Evolutionary conservation across 2,329 filamentous ascomycete species (phyloP).

Genomic region (Lecanoromycetidae sp.): DNA sequence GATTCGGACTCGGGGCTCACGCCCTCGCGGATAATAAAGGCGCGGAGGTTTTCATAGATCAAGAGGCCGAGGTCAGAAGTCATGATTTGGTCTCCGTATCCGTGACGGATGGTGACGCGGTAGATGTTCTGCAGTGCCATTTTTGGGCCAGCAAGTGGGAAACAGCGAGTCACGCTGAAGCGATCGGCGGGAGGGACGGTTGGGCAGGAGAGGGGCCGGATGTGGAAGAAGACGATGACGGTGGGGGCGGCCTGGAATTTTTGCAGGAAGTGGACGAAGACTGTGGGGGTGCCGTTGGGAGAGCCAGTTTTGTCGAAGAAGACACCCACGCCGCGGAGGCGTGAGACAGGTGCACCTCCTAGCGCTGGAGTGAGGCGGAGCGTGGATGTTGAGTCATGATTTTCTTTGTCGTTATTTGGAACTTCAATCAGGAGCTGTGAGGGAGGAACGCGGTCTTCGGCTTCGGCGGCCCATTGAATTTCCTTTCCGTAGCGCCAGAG

Average conservation of each 20-base stretch:
- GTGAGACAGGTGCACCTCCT: conserved; percentile 31
- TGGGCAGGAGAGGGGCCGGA: conserved; percentile 51
- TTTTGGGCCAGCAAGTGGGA: conserved; percentile 21
- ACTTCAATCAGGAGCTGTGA: conserved; percentile 32
- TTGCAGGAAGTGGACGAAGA: conserved; percentile 60
- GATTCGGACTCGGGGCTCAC: conserved; percentile 11
- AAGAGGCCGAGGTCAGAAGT: conserved; percentile 50
- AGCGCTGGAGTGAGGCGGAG: conserved; percentile 31
- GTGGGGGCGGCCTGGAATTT: conserved; percentile 58
- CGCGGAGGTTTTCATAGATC: conserved; percentile 47
- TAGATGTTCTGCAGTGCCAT: conserved; percentile 50
- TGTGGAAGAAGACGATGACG: conserved; percentile 62
- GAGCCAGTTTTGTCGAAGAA: conserved; percentile 66
- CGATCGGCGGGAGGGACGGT: conserved; percentile 40
- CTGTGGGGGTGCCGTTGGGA: conserved; percentile 46
- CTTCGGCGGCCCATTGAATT: conserved; percentile 61
- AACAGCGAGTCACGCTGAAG: conserved; percentile 31
- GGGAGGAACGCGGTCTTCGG: conserved; percentile 45
- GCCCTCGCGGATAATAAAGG: conserved; percentile 34
- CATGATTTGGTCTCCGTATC: conserved; percentile 61
- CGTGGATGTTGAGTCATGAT: background rate
- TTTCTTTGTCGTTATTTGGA: conserved; percentile 21
- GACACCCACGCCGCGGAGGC: conserved; percentile 50
- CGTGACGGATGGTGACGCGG: conserved; percentile 56
- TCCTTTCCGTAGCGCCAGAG: conserved; percentile 73